phyloP scores from a whole-genome alignment of 805 yeast species.

The Yueomyces sp. region DNA sequence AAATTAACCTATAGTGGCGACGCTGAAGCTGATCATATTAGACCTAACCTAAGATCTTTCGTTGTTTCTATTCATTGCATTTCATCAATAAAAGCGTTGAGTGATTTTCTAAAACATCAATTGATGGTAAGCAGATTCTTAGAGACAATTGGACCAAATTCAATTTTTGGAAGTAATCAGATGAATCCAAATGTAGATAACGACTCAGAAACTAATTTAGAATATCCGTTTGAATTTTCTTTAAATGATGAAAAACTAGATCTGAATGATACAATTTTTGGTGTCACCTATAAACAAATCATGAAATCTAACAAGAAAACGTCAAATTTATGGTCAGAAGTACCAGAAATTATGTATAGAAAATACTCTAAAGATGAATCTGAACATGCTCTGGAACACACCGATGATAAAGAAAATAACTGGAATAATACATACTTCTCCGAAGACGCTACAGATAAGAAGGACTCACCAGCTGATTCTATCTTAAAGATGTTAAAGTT shows the following conservation, averaged over 20 bases:
- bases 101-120: slow-evolving; percentile 30
- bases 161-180: not conserved
- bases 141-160: slow-evolving; percentile 3
- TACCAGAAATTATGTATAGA: slow-evolving; percentile 39
- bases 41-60: slow-evolving; percentile 15
- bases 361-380: slow-evolving; percentile 11
- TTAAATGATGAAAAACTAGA: slow-evolving; percentile 47
- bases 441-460: slow-evolving; percentile 1
- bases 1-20: slow-evolving; percentile 33
- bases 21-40: slow-evolving; percentile 13
- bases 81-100: slow-evolving; percentile 34
- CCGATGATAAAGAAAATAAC: slow-evolving; percentile 6
- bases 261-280: slow-evolving; percentile 58
- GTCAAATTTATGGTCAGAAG: slow-evolving; percentile 40
- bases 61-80: slow-evolving; percentile 37
- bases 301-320: slow-evolving; percentile 30
- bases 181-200: not conserved
- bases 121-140: slow-evolving; percentile 18
- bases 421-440: slow-evolving; percentile 18
- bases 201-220: not conserved
- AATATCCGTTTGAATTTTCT: slow-evolving; percentile 37
- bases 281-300: slow-evolving; percentile 48
- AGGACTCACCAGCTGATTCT: slow-evolving; percentile 10
- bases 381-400: slow-evolving; percentile 3
- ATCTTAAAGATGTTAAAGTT: slow-evolving; percentile 37